These are phyloP conservation scores for Coniochaeta ligniaria DNA, from an alignment of 2,329 filamentous ascomycete genomes.

Conservation along the genomic window DNA sequence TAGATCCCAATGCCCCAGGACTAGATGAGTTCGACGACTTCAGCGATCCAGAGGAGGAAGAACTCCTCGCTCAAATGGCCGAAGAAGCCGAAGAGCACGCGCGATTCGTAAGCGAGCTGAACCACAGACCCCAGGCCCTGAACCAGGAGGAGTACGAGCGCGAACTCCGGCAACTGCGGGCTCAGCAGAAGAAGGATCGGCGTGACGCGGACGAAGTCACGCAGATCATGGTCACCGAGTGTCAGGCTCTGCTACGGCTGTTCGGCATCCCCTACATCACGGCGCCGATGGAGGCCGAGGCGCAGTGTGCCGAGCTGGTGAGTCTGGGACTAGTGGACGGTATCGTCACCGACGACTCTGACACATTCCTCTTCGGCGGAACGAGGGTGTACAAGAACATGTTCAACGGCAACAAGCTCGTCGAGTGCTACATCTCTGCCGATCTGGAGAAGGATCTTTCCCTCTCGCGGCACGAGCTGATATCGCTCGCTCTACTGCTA, in stretches of 20 bases:
- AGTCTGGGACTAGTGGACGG: constrained; percentile 83
- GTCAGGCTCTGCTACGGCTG: constrained; percentile 79
- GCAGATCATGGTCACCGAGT: constrained; percentile 91
- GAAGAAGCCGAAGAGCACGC: constrained; percentile 91
- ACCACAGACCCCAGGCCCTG: constrained; percentile 63
- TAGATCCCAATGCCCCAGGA: constrained; percentile 26
- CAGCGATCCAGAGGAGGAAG: constrained; percentile 87
- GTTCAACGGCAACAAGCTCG: constrained; percentile 98
- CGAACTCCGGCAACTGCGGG: constrained; percentile 78
- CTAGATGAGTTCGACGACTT: constrained; percentile 65
- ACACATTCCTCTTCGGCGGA: constrained; percentile 94
- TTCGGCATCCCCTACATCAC: constrained; percentile 97
- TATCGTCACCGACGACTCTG: constrained; percentile 94
- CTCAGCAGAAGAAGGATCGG: constrained; percentile 93
- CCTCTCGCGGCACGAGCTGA: constrained; percentile 78
- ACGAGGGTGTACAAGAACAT: constrained; percentile 98
- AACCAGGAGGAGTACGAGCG: constrained; percentile 76
- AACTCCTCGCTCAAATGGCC: constrained; percentile 77
- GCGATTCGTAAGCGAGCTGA: constrained; percentile 82
- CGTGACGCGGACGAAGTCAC: constrained; percentile 96
- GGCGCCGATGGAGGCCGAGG: constrained; percentile 97
- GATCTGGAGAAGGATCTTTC: constrained; percentile 89
- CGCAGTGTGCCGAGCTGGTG: constrained; percentile 91
- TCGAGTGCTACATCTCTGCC: constrained; percentile 82
- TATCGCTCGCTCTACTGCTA: constrained; percentile 81